These are phyloP conservation scores for Chenopodium quinoa DNA, from an alignment of 148 eudicot species.

Conservation along the genomic window DNA sequence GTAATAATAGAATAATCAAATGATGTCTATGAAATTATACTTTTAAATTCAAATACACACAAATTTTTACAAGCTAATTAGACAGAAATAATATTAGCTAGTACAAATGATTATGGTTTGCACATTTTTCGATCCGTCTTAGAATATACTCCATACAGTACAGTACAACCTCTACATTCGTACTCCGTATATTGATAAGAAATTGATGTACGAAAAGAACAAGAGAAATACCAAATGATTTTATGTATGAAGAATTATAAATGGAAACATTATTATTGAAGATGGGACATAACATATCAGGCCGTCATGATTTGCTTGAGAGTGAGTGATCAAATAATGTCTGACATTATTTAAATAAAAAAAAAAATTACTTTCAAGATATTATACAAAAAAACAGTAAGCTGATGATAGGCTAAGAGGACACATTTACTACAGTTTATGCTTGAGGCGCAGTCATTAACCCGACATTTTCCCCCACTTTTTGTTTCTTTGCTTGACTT, in stretches of 20 bases:
- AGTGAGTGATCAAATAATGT: slow-evolving; percentile 3
- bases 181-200: not conserved
- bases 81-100: not conserved
- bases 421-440: slow-evolving; percentile 7
- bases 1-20: too few species aligned
- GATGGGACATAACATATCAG: not conserved
- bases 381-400: not conserved
- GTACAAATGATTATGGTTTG: not conserved
- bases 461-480: not conserved
- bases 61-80: not conserved
- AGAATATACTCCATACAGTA: not conserved
- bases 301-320: not conserved
- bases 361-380: too few species aligned
- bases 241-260: not conserved
- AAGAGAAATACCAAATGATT: slow-evolving; percentile 13
- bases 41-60: not conserved
- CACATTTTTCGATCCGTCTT: not conserved
- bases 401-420: slow-evolving; percentile 13
- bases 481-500: slow-evolving; percentile 5
- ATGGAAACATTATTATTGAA: slow-evolving; percentile 3
- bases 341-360: not conserved
- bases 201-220: not conserved
- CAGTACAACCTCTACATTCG: too few species aligned
- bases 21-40: not conserved
- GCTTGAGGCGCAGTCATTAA: not conserved